Base-by-base conservation (phyloP, 169 alveolate genomes). In the Neospora caninum region DNA sequence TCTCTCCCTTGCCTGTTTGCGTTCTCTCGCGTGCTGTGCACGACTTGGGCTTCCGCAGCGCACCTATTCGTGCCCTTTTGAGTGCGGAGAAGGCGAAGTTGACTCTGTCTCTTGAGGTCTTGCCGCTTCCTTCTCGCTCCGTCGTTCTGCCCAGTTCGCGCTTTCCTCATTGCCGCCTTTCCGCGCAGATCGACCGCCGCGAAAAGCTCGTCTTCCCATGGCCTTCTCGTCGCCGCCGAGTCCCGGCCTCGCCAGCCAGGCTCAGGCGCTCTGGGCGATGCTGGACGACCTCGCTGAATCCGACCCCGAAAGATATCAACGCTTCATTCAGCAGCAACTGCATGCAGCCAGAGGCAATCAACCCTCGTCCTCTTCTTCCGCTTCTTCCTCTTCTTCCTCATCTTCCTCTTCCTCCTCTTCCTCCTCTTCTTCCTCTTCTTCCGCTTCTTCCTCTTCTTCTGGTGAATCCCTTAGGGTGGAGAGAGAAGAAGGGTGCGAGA, bases 261-360 rank as follows among this genome's bases (percentile, higher is more conserved):
- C 86, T 18, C 86, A 78, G 45, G 86, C 86, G 39, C 45, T 78
- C 43, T 78, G 86, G 86, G 39, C 86, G 45, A n/a, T n/a, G 86
- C 86, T 78, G n/a, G 86, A 78, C n/a, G 86, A 78, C 45, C 86
- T 78, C 86, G 86, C 86, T 7, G 86, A 78, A 43, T 6, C 45
- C 1, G 86, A 78, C 45, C 86, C 86, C 41, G 49, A 78, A n/a
- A 38, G 49, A n/a, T 78, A 78, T 38, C 86, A n/a, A 20, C 39
- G 86, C 27, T 78, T 78, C 86, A 78, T 78, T 38, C 86, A 38
- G 27, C 45, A 78, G 86, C 86, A 78, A 38, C 0, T 78, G 86
- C 43, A 78, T 16, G 86, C 27, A 20, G 39, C 45, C 43, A 20
- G 73, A 16, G 73, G 73, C n/a, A 27, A 6, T 29, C 73, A 64